These are phyloP conservation scores for Penicillium soppii DNA, from an alignment of 495 filamentous ascomycete species.

Conservation along the genomic window DNA sequence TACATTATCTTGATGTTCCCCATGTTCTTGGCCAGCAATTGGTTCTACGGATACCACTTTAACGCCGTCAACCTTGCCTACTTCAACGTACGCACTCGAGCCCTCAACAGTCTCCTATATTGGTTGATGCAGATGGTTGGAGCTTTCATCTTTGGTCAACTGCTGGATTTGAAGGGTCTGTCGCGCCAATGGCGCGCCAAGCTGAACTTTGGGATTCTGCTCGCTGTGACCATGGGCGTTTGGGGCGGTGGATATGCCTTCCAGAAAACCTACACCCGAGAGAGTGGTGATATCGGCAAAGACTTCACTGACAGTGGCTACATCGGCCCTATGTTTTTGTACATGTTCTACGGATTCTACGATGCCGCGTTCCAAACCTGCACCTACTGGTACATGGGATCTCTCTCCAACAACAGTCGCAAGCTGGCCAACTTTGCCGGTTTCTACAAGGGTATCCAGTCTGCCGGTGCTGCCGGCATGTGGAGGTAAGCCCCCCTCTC, in stretches of 20 bases:
- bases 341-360: constrained; percentile 91
- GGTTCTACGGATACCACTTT: constrained; percentile 54
- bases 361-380: constrained; percentile 85
- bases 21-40: constrained; percentile 65
- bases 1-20: constrained; percentile 86
- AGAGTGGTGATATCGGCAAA: constrained; percentile 41
- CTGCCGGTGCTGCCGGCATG: constrained; percentile 84
- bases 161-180: constrained; percentile 64
- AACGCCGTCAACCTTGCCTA: constrained; percentile 58
- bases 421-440: constrained; percentile 91
- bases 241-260: constrained; percentile 90
- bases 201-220: constrained; percentile 61
- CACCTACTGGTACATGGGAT: constrained; percentile 94
- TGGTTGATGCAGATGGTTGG: constrained; percentile 87
- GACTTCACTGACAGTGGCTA: constrained; percentile 70
- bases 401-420: constrained; percentile 84
- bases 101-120: constrained; percentile 84
- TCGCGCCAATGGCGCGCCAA: constrained; percentile 76
- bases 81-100: constrained; percentile 79
- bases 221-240: constrained; percentile 73
- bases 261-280: constrained; percentile 63
- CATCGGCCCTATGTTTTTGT: constrained; percentile 83
- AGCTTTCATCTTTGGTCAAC: constrained; percentile 73
- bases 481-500: constrained; percentile 57
- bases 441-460: constrained; percentile 97